Percentiles rank a stretch among this genome's conserved stretches.
Conservation (phyloP, 1,139 yeast genomes). For the Hyphopichia khmerensis region DNA sequence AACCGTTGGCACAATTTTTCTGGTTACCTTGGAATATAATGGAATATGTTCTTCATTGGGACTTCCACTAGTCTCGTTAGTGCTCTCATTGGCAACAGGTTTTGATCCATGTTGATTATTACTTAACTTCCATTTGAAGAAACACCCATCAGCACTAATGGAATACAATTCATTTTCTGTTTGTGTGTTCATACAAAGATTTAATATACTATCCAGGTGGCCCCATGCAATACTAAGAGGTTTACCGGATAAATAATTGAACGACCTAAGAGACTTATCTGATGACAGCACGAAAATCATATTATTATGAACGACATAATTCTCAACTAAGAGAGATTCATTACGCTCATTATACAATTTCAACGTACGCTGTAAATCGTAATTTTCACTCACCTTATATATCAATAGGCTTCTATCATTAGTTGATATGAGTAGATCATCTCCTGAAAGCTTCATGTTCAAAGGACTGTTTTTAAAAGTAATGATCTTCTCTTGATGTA, state of each 20-base stretch:
- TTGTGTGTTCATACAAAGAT: constrained; percentile 26
- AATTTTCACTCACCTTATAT: constrained; percentile 30
- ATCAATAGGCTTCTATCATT: constrained; percentile 49
- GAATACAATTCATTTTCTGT: constrained; percentile 30
- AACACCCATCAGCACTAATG: constrained; percentile 51
- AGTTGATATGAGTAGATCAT: constrained; percentile 50
- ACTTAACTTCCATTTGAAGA: constrained; percentile 46
- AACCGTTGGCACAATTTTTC: constrained; percentile 30
- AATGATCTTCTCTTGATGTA: constrained; percentile 43
- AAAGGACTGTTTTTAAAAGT: constrained; percentile 52
- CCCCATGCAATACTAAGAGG: constrained; percentile 59
- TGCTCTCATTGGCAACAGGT: not conserved
- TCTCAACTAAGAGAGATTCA: constrained; percentile 46
- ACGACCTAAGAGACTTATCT: constrained; percentile 58
- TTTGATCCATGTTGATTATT: not conserved
- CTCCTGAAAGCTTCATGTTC: constrained; percentile 24
- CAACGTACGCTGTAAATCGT: constrained; percentile 37
- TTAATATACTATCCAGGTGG: constrained; percentile 57
- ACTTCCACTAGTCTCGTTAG: constrained; percentile 2
- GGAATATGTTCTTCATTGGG: constrained; percentile 10
- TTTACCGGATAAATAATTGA: constrained; percentile 45
- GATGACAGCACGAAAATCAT: constrained; percentile 46
- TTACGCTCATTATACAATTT: constrained; percentile 37
- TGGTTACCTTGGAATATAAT: constrained; percentile 27
- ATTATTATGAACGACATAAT: constrained; percentile 26